Evolutionary conservation across 805 yeast species (phyloP).

Genomic region (Kodamaea restingae): DNA sequence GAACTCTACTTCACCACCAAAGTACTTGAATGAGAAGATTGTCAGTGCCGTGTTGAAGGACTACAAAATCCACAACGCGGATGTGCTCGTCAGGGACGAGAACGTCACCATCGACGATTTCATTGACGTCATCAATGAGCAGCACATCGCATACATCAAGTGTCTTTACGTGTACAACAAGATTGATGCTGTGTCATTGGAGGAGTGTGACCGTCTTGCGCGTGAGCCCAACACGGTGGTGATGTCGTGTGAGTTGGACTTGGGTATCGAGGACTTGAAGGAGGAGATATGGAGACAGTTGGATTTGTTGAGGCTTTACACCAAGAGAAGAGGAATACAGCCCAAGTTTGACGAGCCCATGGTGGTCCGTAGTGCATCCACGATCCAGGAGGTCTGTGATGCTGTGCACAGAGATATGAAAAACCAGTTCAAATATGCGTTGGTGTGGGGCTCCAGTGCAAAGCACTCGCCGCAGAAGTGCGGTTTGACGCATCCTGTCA

Average conservation of each 20-base stretch:
- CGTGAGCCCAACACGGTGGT: slow-evolving; percentile 91
- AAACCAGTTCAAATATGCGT: slow-evolving; percentile 85
- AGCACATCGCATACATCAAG: slow-evolving; percentile 81
- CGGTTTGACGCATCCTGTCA: slow-evolving; percentile 76
- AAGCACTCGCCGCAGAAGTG: slow-evolving; percentile 97
- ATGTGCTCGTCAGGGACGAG: slow-evolving; percentile 85
- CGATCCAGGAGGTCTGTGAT: slow-evolving; percentile 86
- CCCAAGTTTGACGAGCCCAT: slow-evolving; percentile 88
- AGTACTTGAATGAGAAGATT: slow-evolving; percentile 74
- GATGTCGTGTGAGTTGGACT: slow-evolving; percentile 83
- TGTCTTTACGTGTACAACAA: slow-evolving; percentile 94
- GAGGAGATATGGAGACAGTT: slow-evolving; percentile 93
- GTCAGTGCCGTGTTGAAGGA: slow-evolving; percentile 76
- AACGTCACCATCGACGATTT: slow-evolving; percentile 86
- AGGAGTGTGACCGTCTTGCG: slow-evolving; percentile 90
- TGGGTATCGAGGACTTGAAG: slow-evolving; percentile 82
- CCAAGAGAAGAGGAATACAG: slow-evolving; percentile 77
- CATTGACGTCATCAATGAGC: slow-evolving; percentile 85
- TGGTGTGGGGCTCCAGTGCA: slow-evolving; percentile 95
- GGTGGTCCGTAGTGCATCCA: slow-evolving; percentile 77
- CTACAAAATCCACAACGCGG: slow-evolving; percentile 89
- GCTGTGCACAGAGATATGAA: slow-evolving; percentile 90
- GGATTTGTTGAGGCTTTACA: slow-evolving; percentile 73
- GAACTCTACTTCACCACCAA: slow-evolving; percentile 77
- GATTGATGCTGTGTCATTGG: slow-evolving; percentile 90